Base-by-base conservation (phyloP, 495 filamentous ascomycete genomes). In the Lophiotrema nucula region DNA sequence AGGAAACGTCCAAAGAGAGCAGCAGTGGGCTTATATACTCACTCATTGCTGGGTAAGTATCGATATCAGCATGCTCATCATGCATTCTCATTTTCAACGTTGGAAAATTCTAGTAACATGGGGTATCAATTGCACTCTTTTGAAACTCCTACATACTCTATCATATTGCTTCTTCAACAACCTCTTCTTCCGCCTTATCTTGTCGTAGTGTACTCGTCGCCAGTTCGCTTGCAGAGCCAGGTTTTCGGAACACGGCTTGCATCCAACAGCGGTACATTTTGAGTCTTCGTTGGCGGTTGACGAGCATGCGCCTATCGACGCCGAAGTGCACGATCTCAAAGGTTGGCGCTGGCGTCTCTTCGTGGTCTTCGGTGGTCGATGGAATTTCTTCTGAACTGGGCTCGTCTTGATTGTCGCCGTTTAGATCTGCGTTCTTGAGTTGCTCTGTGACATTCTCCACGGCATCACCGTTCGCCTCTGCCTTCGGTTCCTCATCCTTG, bases 231-330 rank as follows among this genome's bases (percentile, higher is more conserved):
- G 31, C 41, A 15, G 22, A n/a, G 4, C 62, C 61, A 0, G 82
- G 81, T 73, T 97, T 98, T 56, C 72, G 77, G 70, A 97, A 96
- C 12, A 85, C 83, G 19, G 88, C 95, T 70, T 98, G 93, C 70
- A 97, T 85, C 93, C 93, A 90, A 76, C 91, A 96, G 39, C 93
- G 85, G 74, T 97, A 97, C 93, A 98, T 98, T 74, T 97, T 97
- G 8, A 97, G 72, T 72, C 90, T 85, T 62, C 83, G 83, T 53
- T 88, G 86, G 39, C 93, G 85, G 69, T 98, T 98, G 52, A 98
- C 92, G 43, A 98, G 77, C 75, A 98, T 76, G 56, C 95, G 81
- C 58, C 88, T 81, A 67, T 98, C 93, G 47, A 88, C 80, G 13
- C 85, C 95, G 38, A 97, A 73, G 45, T 92, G 81, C 24, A 84